These are phyloP conservation scores for Fonsecaea pedrosoi DNA, from an alignment of 2,329 filamentous ascomycete genomes.

Conservation along the genomic window DNA sequence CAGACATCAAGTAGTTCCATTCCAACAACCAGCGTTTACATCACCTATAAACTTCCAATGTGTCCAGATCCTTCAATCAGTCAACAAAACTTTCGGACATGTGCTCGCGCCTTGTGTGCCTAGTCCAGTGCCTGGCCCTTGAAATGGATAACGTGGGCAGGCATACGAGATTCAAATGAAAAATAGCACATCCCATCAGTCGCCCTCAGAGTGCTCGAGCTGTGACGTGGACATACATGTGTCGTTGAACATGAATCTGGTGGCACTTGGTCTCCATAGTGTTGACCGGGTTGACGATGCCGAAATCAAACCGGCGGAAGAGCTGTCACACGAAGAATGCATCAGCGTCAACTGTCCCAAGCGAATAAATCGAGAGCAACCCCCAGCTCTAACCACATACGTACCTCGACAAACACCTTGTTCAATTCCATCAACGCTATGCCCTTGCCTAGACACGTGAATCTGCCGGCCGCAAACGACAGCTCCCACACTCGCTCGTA, in stretches of 20 bases:
- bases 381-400: conserved; percentile 14
- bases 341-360: not conserved
- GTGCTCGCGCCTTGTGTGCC: not conserved
- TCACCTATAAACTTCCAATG: not conserved
- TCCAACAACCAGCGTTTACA: not conserved
- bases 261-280: conserved; percentile 14
- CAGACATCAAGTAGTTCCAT: not conserved
- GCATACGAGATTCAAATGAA: too few relatives aligned
- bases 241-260: conserved; percentile 15
- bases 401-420: conserved; percentile 58
- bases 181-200: not conserved
- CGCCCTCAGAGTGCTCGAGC: not conserved
- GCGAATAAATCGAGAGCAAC: not conserved
- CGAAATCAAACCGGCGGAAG: conserved; percentile 18
- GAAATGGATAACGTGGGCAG: too few relatives aligned
- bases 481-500: conserved; percentile 47
- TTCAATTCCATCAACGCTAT: conserved; percentile 59
- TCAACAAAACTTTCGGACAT: not conserved
- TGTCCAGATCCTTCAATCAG: not conserved
- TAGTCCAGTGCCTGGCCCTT: not conserved
- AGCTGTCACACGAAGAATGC: not conserved
- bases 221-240: conserved; percentile 11
- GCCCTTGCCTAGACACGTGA: conserved; percentile 54
- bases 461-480: conserved; percentile 55
- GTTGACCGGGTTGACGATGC: conserved; percentile 12